phyloP scores from a whole-genome alignment of 192 early-diverging fungal species.

The Jimgerdemannia lactiflua region DNA sequence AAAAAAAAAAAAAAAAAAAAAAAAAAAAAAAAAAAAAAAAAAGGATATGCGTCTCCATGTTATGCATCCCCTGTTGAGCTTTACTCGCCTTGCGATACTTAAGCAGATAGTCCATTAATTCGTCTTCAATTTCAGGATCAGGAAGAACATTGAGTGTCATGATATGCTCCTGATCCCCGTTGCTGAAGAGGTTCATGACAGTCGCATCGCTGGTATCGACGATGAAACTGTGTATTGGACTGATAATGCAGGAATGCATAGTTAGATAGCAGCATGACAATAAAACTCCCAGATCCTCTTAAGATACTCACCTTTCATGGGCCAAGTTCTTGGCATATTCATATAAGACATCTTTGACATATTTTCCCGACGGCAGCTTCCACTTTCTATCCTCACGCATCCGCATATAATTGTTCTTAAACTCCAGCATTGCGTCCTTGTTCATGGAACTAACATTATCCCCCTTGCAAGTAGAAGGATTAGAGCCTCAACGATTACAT shows the following conservation, averaged over 20 bases:
- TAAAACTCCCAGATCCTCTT: constrained; percentile 7
- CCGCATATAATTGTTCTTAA: constrained; percentile 16
- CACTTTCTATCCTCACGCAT: constrained; percentile 18
- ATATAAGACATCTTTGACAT: constrained; percentile 27
- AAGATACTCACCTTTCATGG: constrained; percentile 22
- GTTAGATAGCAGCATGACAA: constrained; percentile 6
- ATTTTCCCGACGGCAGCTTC: constrained; percentile 19
- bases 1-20: too few species aligned
- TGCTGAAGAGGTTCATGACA: too few species aligned
- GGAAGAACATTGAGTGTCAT: too few species aligned
- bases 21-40: not conserved
- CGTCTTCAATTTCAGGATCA: too few species aligned
- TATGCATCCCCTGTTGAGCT: not conserved
- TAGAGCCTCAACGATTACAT: not conserved
- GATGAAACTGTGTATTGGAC: constrained; percentile 5
- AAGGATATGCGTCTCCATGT: not conserved
- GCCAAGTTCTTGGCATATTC: constrained; percentile 18
- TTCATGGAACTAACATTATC: not conserved
- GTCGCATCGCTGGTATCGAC: too few species aligned
- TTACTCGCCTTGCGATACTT: not conserved
- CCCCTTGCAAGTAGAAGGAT: not conserved
- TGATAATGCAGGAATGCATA: constrained; percentile 13
- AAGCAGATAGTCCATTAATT: not conserved
- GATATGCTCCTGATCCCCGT: too few species aligned
- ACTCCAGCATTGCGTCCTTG: constrained; percentile 2